Base-by-base conservation (phyloP, 1,284 basidiomycete species). In the Trichosporon inkin region DNA sequence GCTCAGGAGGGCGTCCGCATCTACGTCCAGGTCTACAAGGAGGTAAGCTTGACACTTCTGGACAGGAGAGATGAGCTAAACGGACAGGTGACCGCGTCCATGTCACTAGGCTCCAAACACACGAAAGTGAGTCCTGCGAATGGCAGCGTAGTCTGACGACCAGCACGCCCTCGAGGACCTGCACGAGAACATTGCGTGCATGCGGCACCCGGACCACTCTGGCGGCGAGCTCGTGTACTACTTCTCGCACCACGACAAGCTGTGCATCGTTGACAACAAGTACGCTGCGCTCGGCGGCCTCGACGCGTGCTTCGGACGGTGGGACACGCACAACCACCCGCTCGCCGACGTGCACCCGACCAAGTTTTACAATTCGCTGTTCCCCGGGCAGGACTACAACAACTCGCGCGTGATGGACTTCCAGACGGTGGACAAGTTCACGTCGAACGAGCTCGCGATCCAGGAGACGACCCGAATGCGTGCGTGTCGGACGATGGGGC, bases 221-320 rank as follows among this genome's bases (percentile, higher is more conserved):
- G 90, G 90, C 14, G 86, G 72, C 86, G 70, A 71, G 56, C 67
- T 74, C 16, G 70, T 74, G 13, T 74, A 75, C 67, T 78, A 79
- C 62, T 72, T 73, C 62, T 73, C 71, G n/a, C 79, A 81, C 65
- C 79, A 81, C 67, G 79, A 80, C 66, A 81, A 82, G 68, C 70
- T 99, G 62, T 98, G 95, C 74, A 92, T 98, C 14, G 91, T 99
- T 64, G 96, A 99, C 75, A 91, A 97, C 76, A 88, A 91, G 0
- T 95, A 98, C 66, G 95, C 91, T 0, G 99, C 99, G 78, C 96
- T 94, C 90, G 96, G 96, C 32, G 96, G 96, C 1, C 79, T 99
- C 37, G 96, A 99, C 78, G 82, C 95, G 49, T 97, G 61, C 60
- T 82, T 61, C 40, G 92, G 92, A 44, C 89, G 92, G 35, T 98